Evolutionary conservation across 139 green algal genomes (phyloP), one percentile per base, ranked within the genome.

Genomic region (Diplosphaera chodatii): DNA sequence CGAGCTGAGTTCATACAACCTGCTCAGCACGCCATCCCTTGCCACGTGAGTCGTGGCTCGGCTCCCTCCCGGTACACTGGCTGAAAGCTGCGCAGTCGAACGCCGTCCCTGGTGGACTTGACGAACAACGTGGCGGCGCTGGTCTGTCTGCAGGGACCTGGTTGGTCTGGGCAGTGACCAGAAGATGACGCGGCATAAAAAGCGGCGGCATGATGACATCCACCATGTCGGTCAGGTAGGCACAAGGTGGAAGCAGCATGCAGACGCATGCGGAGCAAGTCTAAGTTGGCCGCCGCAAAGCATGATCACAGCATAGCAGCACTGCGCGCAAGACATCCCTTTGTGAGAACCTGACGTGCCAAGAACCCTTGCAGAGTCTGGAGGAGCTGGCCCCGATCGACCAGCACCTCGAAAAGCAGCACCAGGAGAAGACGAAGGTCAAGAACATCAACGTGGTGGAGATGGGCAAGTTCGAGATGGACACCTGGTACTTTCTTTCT

Each of bases 141-240:
- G n/a, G n/a, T n/a, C n/a, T n/a, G n/a, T 18, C 48, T 25, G 48
- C 48, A 59, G 48, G 48, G 48, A 59, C 3, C 18, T 23, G 16
- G 18, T 16, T 0, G 73, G 32, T 4, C 55, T 80, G 31, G 76
- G 31, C 1, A 71, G 70, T 32, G 80, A 84, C 10, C 80, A 92
- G 68, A 96, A 96, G 72, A 84, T 96, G 65, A 96, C 91, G 5
- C 82, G 91, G 18, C 78, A 87, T 1, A 77, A 91, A 23, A 96
- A 96, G 69, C 84, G 91, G 21, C 84, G 86, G 6, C 87, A 89
- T 74, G 85, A 91, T 40, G 91, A 95, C 74, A 85, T 83, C 4
- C 83, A 94, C 68, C 86, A 91, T 33, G 73, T 94, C 3, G 64
- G 73, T 1, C 71, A 40, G 56, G 82, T 83, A 59, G 66, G n/a